phyloP scores from a whole-genome alignment of 2,329 filamentous ascomycete genomes.

The Coleophoma cylindrospora region DNA sequence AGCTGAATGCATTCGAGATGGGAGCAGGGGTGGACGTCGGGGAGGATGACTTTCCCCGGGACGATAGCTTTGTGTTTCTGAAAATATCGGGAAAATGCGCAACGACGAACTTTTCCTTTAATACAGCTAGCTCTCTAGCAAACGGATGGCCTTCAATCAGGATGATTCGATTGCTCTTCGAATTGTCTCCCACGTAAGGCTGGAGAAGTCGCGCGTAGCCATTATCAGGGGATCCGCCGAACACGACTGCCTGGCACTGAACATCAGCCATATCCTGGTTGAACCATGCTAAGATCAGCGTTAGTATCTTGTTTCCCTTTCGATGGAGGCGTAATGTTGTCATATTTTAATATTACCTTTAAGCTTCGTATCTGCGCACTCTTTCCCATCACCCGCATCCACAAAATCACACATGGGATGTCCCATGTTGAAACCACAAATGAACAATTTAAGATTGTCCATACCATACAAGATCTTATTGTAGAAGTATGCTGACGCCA shows the following conservation, averaged over 20 bases:
- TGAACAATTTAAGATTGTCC: constrained; percentile 26
- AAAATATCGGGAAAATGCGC: constrained; percentile 19
- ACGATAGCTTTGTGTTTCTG: constrained; percentile 19
- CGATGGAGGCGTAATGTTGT: background rate
- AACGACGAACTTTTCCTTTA: constrained; percentile 23
- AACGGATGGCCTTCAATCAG: constrained; percentile 34
- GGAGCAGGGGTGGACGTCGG: too few relatives aligned
- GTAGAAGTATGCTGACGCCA: constrained; percentile 29
- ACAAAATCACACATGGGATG: constrained; percentile 32
- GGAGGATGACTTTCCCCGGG: constrained; percentile 3
- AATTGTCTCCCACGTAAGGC: constrained; percentile 20
- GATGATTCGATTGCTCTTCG: constrained; percentile 26
- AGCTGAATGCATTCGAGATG: too few relatives aligned
- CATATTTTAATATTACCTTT: constrained; percentile 23
- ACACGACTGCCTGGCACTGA: constrained; percentile 34
- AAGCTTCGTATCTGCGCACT: constrained; percentile 36
- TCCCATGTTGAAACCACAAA: constrained; percentile 36
- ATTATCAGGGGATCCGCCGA: constrained; percentile 36
- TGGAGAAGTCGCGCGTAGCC: constrained; percentile 36
- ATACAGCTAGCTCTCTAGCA: constrained; percentile 27
- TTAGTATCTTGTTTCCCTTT: constrained; percentile 7
- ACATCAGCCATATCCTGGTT: constrained; percentile 28
- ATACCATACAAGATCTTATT: constrained; percentile 19
- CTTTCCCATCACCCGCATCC: constrained; percentile 36
- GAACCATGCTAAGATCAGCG: constrained; percentile 22